Percentiles rank a stretch among this genome's conserved stretches.
Conservation (phyloP, 2,329 filamentous ascomycete genomes). For the Chaetomiaceae sp. region DNA sequence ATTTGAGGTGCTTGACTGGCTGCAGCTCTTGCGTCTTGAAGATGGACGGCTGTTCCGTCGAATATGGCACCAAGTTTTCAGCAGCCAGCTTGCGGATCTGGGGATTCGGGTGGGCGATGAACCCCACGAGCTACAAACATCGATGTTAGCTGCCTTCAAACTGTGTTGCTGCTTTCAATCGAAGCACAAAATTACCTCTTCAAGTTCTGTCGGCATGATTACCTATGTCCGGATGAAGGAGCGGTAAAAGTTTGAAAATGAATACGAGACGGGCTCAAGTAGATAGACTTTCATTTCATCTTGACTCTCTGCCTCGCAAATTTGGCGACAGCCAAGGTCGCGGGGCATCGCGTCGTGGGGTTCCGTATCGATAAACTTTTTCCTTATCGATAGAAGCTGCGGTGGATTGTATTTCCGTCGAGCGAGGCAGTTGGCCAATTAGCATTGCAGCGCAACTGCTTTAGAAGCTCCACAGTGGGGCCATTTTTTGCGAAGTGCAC, state of each 20-base stretch:
- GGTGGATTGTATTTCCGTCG: slow-evolving; percentile 19
- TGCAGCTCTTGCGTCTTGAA: slow-evolving; percentile 79
- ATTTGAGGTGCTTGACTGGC: slow-evolving; percentile 81
- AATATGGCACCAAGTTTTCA: slow-evolving; percentile 83
- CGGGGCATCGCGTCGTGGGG: slow-evolving; percentile 23
- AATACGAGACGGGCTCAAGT: no score
- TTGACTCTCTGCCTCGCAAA: no score
- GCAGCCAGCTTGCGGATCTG: slow-evolving; percentile 82
- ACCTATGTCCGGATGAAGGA: no score
- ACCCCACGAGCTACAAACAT: slow-evolving; percentile 70
- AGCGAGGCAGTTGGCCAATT: slow-evolving; percentile 10
- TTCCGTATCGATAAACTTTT: slow-evolving; percentile 18
- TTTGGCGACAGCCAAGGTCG: not conserved
- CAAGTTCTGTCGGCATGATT: slow-evolving; percentile 68
- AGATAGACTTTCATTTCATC: no score
- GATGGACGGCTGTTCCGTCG: slow-evolving; percentile 64
- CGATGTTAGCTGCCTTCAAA: slow-evolving; percentile 4
- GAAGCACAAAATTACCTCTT: slow-evolving; percentile 55
- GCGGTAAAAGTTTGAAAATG: no score
- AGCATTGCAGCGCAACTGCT: slow-evolving; percentile 14
- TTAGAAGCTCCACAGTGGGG: slow-evolving; percentile 20
- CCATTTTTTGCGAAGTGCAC: slow-evolving; percentile 22
- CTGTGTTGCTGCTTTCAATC: not conserved
- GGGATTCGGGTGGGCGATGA: slow-evolving; percentile 86
- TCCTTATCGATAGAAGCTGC: slow-evolving; percentile 18